Evolutionary conservation across 148 eudicot species (phyloP).

Genomic region (Spergularia marina): DNA sequence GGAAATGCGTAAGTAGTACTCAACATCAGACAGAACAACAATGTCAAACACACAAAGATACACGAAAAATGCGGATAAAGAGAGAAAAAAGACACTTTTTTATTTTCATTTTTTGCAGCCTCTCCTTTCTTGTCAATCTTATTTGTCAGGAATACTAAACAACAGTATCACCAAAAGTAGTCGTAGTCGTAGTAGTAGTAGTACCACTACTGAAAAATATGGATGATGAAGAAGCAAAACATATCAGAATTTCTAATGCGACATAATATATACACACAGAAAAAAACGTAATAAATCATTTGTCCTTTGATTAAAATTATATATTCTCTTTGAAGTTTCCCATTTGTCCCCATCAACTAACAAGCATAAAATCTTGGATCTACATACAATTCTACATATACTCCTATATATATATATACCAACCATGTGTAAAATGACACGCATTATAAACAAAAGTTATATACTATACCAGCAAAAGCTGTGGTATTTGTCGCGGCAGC

Average conservation of each 20-base stretch:
- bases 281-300: not conserved
- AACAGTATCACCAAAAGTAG: conserved; percentile 37
- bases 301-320: too few species aligned
- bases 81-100: not conserved
- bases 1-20: not conserved
- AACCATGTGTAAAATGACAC: too few species aligned
- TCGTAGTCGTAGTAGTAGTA: not conserved
- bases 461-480: conserved; percentile 20
- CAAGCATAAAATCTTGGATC: conserved; percentile 1
- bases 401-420: too few species aligned
- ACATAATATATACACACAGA: not conserved
- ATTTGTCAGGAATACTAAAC: conserved; percentile 42
- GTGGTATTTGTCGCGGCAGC: conserved; percentile 8
- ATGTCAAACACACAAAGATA: conserved; percentile 15
- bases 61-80: conserved; percentile 19
- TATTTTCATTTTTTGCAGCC: not conserved
- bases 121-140: conserved; percentile 34
- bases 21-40: not conserved
- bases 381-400: too few species aligned
- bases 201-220: not conserved
- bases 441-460: not conserved
- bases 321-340: too few species aligned
- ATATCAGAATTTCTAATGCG: too few species aligned
- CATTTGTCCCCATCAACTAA: not conserved
- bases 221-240: too few species aligned